Percentiles rank a stretch among this genome's conserved stretches.
These are phyloP conservation scores for Naganishia randhawae DNA, from an alignment of 768 basidiomycete species.

Conservation along the genomic window DNA sequence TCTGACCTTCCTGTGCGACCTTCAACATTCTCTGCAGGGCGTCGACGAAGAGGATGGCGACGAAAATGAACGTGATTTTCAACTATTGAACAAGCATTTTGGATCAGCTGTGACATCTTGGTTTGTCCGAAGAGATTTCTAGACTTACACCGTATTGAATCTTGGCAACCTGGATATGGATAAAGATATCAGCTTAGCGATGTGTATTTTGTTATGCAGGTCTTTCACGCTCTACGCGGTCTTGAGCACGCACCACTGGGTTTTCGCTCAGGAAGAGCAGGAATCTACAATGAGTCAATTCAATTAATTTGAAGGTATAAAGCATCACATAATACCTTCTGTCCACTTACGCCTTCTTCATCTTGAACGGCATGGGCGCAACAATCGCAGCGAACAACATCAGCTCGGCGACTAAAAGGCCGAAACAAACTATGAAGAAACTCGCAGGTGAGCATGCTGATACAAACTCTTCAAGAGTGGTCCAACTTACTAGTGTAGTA, in stretches of 20 bases:
- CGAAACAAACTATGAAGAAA: slow-evolving; percentile 62
- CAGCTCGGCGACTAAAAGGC: slow-evolving; percentile 64
- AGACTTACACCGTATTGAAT: slow-evolving; percentile 65
- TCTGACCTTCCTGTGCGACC: slow-evolving; percentile 50
- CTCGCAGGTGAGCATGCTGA: not conserved
- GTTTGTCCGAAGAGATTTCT: not conserved
- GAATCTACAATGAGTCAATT: slow-evolving; percentile 32
- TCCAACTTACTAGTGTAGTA: slow-evolving; percentile 43
- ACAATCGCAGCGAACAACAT: slow-evolving; percentile 47
- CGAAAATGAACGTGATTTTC: slow-evolving; percentile 92
- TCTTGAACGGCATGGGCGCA: slow-evolving; percentile 70
- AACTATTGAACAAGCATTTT: slow-evolving; percentile 49
- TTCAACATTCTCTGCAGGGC: slow-evolving; percentile 88
- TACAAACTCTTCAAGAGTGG: not conserved
- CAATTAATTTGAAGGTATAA: not conserved
- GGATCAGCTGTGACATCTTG: not conserved
- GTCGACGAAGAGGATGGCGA: slow-evolving; percentile 81
- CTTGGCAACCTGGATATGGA: slow-evolving; percentile 62
- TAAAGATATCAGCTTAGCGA: slow-evolving; percentile 8
- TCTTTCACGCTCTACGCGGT: not conserved
- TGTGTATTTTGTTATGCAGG: no score
- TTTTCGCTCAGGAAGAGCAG: slow-evolving; percentile 56
- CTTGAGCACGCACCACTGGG: slow-evolving; percentile 63
- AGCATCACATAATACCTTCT: not conserved
- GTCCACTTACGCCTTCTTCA: slow-evolving; percentile 54